Evolutionary conservation across 2,329 filamentous ascomycete genomes (phyloP), one percentile per base, ranked within the genome.

Genomic region (Penicillium sp.): DNA sequence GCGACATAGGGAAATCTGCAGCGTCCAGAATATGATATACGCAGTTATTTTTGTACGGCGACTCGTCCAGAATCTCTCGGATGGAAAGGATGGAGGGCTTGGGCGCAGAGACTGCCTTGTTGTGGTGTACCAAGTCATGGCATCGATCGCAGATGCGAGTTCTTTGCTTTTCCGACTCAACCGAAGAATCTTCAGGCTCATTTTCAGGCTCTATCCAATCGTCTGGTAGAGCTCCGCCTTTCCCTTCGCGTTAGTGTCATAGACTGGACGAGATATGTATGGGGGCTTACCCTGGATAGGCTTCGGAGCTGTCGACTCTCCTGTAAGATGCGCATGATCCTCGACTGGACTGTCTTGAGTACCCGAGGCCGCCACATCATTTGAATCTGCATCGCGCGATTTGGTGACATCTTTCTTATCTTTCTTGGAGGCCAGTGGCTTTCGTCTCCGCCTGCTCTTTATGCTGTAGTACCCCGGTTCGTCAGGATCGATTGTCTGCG

Each of bases 21-120:
- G 93, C 91, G 63, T 98, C 93, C 18, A 98, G 74, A 22, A 98
- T 77, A 68, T 98, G 93, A 65, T 97, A 98, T 51, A 98, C 84
- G 68, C 96, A 88, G 61, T 98, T 97, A 64, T 87, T 81, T 64
- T 87, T 87, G 69, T 94, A 84, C 0, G 90, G 90, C 1, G 91
- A 95, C 67, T 95, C 88, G 43, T 84, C 78, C 42, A 98, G 86
- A 13, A 89, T 95, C 52, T 89, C 84, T 55, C 84, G 82, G 42
- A 98, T 82, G 2, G 87, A 84, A 35, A 89, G 79, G 52, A 96
- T 78, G 1, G 84, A 85, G 0, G 93, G 93, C 62, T 95, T 88
- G 45, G 80, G 78, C 57, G 94, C 91, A 5, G 87, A 77, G 13
- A 79, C 71, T 6, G 85, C 87, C 13, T 77, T 74, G 50, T 81